phyloP scores from a whole-genome alignment of 768 basidiomycete species.

The Boletus rubescentipes region DNA sequence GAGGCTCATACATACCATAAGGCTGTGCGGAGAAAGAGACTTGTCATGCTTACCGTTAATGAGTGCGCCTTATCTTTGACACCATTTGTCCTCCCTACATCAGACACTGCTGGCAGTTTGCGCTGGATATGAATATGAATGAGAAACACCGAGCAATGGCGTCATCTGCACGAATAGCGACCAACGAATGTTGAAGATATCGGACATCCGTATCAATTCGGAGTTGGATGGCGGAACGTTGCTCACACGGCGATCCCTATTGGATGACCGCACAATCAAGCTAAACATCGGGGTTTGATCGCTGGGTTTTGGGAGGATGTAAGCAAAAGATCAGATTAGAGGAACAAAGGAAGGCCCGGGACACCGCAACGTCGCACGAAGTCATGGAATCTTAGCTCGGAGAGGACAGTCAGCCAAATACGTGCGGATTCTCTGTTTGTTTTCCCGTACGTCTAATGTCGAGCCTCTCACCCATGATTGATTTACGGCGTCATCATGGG shows the following conservation, averaged over 20 bases:
- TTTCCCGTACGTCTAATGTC: conserved; percentile 2
- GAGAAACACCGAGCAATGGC: conserved; percentile 13
- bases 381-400: not conserved
- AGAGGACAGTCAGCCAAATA: conserved; percentile 10
- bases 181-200: conserved; percentile 6
- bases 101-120: not conserved
- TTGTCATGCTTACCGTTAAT: conserved; percentile 5
- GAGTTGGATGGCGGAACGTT: conserved; percentile 5
- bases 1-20: conserved; percentile 8
- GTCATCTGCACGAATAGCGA: conserved; percentile 7
- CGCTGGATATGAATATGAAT: conserved; percentile 10
- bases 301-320: conserved; percentile 4
- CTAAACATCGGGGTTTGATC: not conserved
- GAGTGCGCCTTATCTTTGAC: conserved; percentile 9
- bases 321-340: conserved; percentile 5
- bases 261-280: conserved; percentile 6
- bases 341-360: conserved; percentile 1
- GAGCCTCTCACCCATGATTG: conserved; percentile 3
- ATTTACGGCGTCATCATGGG: conserved; percentile 14
- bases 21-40: conserved; percentile 5
- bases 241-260: not conserved
- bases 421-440: conserved; percentile 11
- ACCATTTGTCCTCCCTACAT: not conserved
- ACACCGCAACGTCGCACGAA: conserved; percentile 10
- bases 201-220: conserved; percentile 15